phyloP scores from a whole-genome alignment of 352 stramenopile genomes.

The Phytophthora constricta region DNA sequence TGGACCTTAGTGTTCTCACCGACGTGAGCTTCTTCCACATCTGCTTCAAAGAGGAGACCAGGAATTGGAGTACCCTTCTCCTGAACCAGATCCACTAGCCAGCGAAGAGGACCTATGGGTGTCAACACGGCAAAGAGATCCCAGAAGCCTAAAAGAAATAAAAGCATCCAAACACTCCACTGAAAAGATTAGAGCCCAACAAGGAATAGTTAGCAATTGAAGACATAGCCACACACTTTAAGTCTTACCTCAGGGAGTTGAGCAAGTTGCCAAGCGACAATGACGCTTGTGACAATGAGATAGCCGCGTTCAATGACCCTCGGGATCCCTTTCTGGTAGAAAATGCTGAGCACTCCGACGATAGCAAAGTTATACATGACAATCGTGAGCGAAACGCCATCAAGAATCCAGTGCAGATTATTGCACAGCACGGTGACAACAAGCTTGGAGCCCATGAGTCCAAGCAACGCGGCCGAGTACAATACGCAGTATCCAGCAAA shows the following conservation, averaged over 20 bases:
- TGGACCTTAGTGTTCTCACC: slow-evolving; percentile 9
- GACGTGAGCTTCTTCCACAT: slow-evolving; percentile 59
- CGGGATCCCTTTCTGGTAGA: slow-evolving; percentile 88
- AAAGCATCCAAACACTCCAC: slow-evolving; percentile 89
- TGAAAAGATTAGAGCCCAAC: slow-evolving; percentile 19
- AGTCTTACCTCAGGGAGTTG: slow-evolving; percentile 94
- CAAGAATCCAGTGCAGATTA: slow-evolving; percentile 57
- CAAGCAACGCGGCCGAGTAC: slow-evolving; percentile 75
- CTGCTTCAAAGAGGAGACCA: slow-evolving; percentile 95
- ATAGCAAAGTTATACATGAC: slow-evolving; percentile 92
- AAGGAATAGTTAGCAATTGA: not conserved
- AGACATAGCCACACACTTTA: not conserved
- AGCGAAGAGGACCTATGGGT: slow-evolving; percentile 94
- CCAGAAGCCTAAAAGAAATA: slow-evolving; percentile 96
- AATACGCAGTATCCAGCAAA: slow-evolving; percentile 83
- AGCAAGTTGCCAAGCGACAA: slow-evolving; percentile 96
- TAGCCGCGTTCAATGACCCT: slow-evolving; percentile 89
- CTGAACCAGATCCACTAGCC: slow-evolving; percentile 93
- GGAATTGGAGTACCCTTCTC: slow-evolving; percentile 88
- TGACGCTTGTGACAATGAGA: slow-evolving; percentile 92
- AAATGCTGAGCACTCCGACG: slow-evolving; percentile 85
- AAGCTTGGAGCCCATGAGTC: slow-evolving; percentile 74
- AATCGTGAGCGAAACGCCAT: slow-evolving; percentile 59
- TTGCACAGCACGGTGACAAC: slow-evolving; percentile 66
- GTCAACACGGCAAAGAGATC: slow-evolving; percentile 97